Percentiles rank a stretch among this genome's conserved stretches.
Conservation (phyloP, 495 filamentous ascomycete species). For the Aspergillus indologenus region DNA sequence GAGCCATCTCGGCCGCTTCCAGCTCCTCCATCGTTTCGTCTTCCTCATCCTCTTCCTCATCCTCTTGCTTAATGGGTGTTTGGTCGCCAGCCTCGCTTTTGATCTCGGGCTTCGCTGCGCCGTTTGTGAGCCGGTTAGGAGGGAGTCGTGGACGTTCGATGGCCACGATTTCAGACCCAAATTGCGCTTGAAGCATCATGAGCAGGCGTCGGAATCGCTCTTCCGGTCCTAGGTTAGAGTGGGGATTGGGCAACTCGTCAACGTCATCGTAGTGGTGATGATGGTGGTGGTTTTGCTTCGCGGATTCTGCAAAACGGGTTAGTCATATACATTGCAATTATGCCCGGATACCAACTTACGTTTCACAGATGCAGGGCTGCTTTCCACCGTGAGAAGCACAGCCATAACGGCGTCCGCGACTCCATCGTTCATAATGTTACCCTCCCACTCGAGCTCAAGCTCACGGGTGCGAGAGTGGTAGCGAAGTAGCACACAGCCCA, state of each 20-base stretch:
- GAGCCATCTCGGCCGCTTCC: conserved; percentile 57
- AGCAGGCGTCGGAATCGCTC: conserved; percentile 80
- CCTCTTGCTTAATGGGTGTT: conserved; percentile 17
- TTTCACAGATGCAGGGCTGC: conserved; percentile 89
- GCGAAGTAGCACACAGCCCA: conserved; percentile 82
- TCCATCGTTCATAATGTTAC: conserved; percentile 94
- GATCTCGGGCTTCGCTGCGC: conserved; percentile 12
- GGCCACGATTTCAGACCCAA: conserved; percentile 73
- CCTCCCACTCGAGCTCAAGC: conserved; percentile 93
- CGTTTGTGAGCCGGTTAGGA: conserved; percentile 36
- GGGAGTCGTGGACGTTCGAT: conserved; percentile 64
- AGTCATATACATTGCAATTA: background rate
- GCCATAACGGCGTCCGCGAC: conserved; percentile 95
- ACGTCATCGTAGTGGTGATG: conserved; percentile 30
- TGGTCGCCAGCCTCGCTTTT: conserved; percentile 31
- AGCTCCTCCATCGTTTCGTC: conserved; percentile 52
- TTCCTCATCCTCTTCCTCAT: conserved; percentile 39
- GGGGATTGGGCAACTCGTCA: conserved; percentile 56
- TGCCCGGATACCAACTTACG: conserved; percentile 51
- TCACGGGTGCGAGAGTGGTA: conserved; percentile 64
- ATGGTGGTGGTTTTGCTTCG: conserved; percentile 54
- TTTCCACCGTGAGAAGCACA: conserved; percentile 84
- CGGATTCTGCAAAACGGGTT: conserved; percentile 44
- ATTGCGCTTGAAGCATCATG: conserved; percentile 96
- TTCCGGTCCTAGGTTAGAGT: conserved; percentile 63